Base-by-base conservation (phyloP, 306 rosid genomes). In the Vicia sativa region DNA sequence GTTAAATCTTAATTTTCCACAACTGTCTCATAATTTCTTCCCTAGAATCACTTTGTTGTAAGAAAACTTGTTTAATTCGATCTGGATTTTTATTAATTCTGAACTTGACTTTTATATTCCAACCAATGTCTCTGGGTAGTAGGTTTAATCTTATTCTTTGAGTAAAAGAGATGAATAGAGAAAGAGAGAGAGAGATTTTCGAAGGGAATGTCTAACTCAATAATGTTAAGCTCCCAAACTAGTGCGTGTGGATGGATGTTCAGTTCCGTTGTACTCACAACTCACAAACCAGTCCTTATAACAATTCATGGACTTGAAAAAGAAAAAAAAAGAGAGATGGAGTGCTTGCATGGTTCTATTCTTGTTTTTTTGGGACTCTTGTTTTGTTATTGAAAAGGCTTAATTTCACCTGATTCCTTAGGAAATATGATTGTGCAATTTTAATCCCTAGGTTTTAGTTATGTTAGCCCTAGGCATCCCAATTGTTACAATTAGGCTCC, bases 131-230 rank as follows among this genome's bases (percentile, higher is more conserved):
- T 54, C n/a, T 6, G 12, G 13, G 28, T 74, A 18, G 39, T 41
- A 25, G 46, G 42, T 73, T 62, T 28, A 55, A 53, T 64, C 65
- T 73, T 73, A 16, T 64, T 38, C 71, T 53, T 19, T 26, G 62
- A 52, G 49, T 49, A 62, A 62, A 38, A 37, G 67, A 62, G 42
- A 62, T 6, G 50, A 8, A 42, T 11, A 29, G 29, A 44, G 61
- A 15, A 31, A 45, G 52, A 62, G 23, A 45, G 52, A 62, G 23
- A 59, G 31, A 62, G 13, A 41, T 39, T 63, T 62, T 63, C 48
- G 26, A 11, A 37, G 25, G 57, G 57, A 13, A 12, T 9, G 34
- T 62, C 23, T 29, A 26, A 52, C 65, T 16, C 57, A 63, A 53
- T 62, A 62, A 2, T 70, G 37, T 39, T 50, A 50, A 23, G 70